A percentile compares a stretch with the other conserved stretches of the same genome.
phyloP scores from a whole-genome alignment of 2,329 filamentous ascomycete genomes.

The Ophiostoma montium region DNA sequence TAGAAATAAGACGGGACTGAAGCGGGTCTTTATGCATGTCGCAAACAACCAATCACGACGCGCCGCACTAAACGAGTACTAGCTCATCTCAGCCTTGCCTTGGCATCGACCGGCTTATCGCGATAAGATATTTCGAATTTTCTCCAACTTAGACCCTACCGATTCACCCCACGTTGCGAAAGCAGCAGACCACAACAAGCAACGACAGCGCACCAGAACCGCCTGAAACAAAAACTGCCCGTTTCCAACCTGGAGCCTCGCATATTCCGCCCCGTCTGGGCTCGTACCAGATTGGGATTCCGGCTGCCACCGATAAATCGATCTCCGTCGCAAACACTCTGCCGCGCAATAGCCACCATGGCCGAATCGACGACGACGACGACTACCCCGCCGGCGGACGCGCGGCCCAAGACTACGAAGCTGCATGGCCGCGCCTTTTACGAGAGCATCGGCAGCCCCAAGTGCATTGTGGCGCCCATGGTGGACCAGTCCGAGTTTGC shows the following conservation, averaged over 20 bases:
- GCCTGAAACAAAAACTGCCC: neutral
- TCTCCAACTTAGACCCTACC: no score
- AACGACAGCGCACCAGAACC: neutral
- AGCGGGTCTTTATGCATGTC: no score
- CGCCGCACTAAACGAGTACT: neutral
- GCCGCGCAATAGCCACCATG: conserved; percentile 10
- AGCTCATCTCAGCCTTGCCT: neutral
- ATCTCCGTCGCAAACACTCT: neutral
- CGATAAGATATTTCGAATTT: no score
- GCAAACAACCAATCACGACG: no score
- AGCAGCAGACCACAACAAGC: no score
- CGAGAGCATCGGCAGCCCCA: conserved; percentile 84
- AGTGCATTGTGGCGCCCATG: conserved; percentile 88
- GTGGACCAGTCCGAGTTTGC: conserved; percentile 97
- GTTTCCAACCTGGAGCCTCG: conserved; percentile 6
- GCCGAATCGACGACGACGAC: conserved; percentile 5
- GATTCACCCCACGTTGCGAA: no score
- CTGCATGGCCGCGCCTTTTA: conserved; percentile 83
- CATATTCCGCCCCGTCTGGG: conserved; percentile 3
- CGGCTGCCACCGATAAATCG: neutral
- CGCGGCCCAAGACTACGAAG: conserved; percentile 49
- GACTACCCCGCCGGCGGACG: conserved; percentile 1
- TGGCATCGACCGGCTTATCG: no score
- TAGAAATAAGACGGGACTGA: no score
- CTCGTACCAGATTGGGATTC: neutral